Evolutionary conservation across 2,329 filamentous ascomycete species (phyloP).

Genomic region (Colletotrichum lindemuthianum): DNA sequence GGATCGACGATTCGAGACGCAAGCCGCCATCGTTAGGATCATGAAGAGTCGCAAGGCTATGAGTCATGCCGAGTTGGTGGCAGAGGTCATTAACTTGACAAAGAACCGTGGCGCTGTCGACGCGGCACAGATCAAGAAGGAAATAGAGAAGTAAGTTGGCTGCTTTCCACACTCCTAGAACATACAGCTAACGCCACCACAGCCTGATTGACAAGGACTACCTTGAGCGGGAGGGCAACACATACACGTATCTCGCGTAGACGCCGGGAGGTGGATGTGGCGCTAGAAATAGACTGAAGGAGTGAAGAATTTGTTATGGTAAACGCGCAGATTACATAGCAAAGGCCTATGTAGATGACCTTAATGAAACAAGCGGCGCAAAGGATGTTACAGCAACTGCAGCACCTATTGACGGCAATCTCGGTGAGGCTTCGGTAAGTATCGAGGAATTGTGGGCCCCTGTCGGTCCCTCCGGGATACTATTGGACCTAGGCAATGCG

Average conservation of each 20-base stretch:
- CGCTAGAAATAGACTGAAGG: slow-evolving; percentile 15
- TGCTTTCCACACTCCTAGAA: neutral
- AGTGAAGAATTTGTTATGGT: neutral
- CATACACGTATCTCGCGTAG: slow-evolving; percentile 77
- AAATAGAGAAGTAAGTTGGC: slow-evolving; percentile 85
- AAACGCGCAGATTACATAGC: neutral
- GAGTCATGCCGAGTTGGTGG: slow-evolving; percentile 85
- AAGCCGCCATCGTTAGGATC: slow-evolving; percentile 95
- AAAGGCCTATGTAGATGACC: slow-evolving; percentile 2
- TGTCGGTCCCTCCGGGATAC: slow-evolving; percentile 35
- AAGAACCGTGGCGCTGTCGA: slow-evolving; percentile 88
- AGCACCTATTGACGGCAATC: neutral
- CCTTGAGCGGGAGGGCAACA: slow-evolving; percentile 79
- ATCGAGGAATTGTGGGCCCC: neutral
- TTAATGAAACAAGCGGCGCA: neutral
- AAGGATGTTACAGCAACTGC: no score
- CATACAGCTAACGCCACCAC: slow-evolving; percentile 41
- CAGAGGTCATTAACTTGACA: slow-evolving; percentile 92
- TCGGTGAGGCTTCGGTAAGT: slow-evolving; percentile 12
- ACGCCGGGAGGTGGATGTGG: neutral
- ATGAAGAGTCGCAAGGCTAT: slow-evolving; percentile 95
- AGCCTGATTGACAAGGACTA: slow-evolving; percentile 95
- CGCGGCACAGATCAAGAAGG: slow-evolving; percentile 89
- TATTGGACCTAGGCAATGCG: slow-evolving; percentile 38
- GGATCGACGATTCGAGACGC: slow-evolving; percentile 94